phyloP scores from a whole-genome alignment of 495 filamentous ascomycete genomes.

The Podospora fimiseda region DNA sequence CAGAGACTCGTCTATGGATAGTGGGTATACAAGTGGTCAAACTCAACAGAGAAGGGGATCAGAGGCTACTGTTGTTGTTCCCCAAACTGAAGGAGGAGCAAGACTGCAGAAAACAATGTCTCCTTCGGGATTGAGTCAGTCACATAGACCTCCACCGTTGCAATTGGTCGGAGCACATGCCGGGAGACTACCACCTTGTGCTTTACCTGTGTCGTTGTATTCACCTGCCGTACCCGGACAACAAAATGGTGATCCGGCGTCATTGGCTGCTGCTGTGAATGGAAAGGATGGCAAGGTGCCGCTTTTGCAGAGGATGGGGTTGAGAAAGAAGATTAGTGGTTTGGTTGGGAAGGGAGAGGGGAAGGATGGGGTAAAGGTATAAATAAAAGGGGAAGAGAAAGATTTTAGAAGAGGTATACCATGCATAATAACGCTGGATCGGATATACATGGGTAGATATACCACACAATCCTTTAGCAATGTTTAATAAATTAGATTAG shows the following conservation, averaged over 20 bases:
- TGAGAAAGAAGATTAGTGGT: slow-evolving; percentile 19
- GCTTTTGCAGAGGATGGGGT: slow-evolving; percentile 11
- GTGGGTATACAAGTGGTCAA: slow-evolving; percentile 17
- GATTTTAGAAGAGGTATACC: neutral
- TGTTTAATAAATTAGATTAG: neutral
- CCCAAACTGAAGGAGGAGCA: neutral
- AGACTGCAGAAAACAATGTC: slow-evolving; percentile 3
- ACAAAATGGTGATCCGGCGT: neutral
- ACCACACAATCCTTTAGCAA: neutral
- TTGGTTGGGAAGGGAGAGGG: slow-evolving; percentile 4
- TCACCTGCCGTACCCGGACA: slow-evolving; percentile 5
- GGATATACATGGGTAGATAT: neutral
- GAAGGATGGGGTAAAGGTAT: slow-evolving; percentile 8
- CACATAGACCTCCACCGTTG: slow-evolving; percentile 8
- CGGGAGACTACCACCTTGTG: slow-evolving; percentile 9
- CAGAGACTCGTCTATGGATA: slow-evolving; percentile 14
- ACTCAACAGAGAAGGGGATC: slow-evolving; percentile 1
- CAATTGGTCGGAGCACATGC: neutral
- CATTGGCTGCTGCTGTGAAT: neutral
- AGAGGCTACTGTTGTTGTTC: neutral
- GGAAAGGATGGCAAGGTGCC: slow-evolving; percentile 1
- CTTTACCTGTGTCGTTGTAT: slow-evolving; percentile 12
- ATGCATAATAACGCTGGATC: neutral
- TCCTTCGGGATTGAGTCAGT: neutral
- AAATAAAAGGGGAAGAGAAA: neutral